A percentile compares a stretch with the other conserved stretches of the same genome.
Conservation (phyloP, 2,329 filamentous ascomycete species). For the Talaromyces sp. region DNA sequence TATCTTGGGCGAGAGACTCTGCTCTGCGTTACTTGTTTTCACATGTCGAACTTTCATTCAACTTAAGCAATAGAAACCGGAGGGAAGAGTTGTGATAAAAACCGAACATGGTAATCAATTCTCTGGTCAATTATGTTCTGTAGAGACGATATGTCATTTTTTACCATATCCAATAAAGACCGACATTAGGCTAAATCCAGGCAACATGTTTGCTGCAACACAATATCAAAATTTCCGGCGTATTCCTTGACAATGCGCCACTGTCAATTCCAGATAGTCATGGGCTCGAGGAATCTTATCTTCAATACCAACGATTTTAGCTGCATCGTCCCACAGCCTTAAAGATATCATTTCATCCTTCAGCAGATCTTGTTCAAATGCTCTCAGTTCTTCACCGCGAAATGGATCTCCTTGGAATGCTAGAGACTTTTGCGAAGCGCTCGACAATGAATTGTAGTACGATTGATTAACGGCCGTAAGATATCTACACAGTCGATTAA, state of each 20-base stretch:
- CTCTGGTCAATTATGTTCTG: background rate
- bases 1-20: background rate
- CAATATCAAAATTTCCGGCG: background rate
- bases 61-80: background rate
- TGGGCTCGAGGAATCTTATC: conserved; percentile 29
- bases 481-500: conserved; percentile 28
- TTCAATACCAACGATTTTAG: conserved; percentile 34
- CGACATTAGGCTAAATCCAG: background rate
- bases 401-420: conserved; percentile 42
- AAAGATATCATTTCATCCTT: conserved; percentile 38
- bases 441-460: conserved; percentile 38
- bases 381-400: conserved; percentile 29
- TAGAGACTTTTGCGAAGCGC: conserved; percentile 39
- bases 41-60: background rate
- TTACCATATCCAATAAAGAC: background rate
- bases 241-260: conserved; percentile 24
- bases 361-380: conserved; percentile 34
- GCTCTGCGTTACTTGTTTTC: background rate
- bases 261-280: conserved; percentile 31
- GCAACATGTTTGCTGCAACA: background rate
- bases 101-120: background rate
- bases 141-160: background rate
- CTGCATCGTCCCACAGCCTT: conserved; percentile 40
- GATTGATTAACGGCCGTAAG: conserved; percentile 35
- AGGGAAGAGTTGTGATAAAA: background rate